Conservation (phyloP, 345 rosid genomes). For the Stellera chamaejasme region DNA sequence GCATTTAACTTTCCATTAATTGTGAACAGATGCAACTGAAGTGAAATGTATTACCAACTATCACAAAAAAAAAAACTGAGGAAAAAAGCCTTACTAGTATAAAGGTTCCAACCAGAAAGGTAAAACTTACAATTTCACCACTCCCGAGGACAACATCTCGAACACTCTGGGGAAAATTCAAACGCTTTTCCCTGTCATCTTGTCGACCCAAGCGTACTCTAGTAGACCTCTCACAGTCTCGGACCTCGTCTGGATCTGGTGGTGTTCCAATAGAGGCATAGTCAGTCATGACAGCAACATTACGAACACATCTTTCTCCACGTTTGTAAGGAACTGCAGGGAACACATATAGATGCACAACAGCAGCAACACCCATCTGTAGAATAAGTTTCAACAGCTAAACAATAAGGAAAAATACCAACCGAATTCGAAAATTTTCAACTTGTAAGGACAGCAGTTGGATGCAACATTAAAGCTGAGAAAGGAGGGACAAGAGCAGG, state of each 20-base stretch:
- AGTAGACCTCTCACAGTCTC: slow-evolving; percentile 71
- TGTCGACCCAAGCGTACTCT: slow-evolving; percentile 48
- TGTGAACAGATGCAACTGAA: background rate
- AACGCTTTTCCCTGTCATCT: slow-evolving; percentile 61
- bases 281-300: slow-evolving; percentile 89
- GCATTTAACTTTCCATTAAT: background rate
- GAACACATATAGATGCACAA: slow-evolving; percentile 90
- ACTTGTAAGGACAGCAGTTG: background rate
- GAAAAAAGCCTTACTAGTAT: background rate
- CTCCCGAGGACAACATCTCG: slow-evolving; percentile 96
- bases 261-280: slow-evolving; percentile 86
- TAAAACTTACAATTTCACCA: slow-evolving; percentile 76
- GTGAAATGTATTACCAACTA: background rate
- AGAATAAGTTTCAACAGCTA: slow-evolving; percentile 10
- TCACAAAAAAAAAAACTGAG: background rate
- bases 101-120: background rate
- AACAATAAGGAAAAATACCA: background rate
- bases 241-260: slow-evolving; percentile 92
- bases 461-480: background rate
- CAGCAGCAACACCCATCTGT: slow-evolving; percentile 97
- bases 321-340: slow-evolving; percentile 94
- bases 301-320: slow-evolving; percentile 99
- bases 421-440: too few relatives aligned
- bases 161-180: slow-evolving; percentile 93
- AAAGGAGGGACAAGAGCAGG: too few relatives aligned